Evolutionary conservation across 768 basidiomycete species (phyloP), one percentile per base, ranked within the genome.

Genomic region (Suillus ampliporus): DNA sequence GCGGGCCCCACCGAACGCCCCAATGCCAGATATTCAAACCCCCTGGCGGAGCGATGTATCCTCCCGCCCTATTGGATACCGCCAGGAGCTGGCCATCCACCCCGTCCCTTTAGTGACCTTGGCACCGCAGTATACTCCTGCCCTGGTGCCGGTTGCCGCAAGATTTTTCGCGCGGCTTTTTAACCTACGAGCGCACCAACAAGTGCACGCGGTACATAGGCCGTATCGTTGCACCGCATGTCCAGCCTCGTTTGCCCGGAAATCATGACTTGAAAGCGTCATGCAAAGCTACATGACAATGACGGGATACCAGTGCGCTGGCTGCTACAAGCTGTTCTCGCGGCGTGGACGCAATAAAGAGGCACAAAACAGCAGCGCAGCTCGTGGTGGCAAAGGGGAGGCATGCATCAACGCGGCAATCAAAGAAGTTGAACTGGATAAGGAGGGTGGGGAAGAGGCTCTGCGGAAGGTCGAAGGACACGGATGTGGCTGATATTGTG

Each of bases 211-310:
- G 4, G 71, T 79, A 1, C 84, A 89, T 65, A 85, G 90, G 10
- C 89, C 90, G 1, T 89, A 82, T 73, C 82, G 84, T 17, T 92
- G 91, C 66, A 75, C 71, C 2, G 72, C 76, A 4, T 93, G 91
- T 62, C 87, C 91, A 7, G 89, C 89, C 5, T 89, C 89, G 17
- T 93, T 93, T 74, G 86, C 87, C 4, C 84, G 91, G n/a, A 53
- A 90, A 89, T 64, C 91, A 92, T 65, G 91, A 92, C 72, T 80
- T 92, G 52, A 92, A n/a, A 90, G 75, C 84, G 91, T n/a, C 91
- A 93, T 72, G 71, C 84, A 54, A 86, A 85, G 68, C 76, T 89
- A 43, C 91, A 93, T 72, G 89, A 88, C 63, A 85, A 83, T n/a
- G 67, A 89, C 84, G 65, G 89, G 88, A 28, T 93, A 85, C 85